Conservation (phyloP, 176 grass and related monocot genomes). For the Aegilops sharonensis region DNA sequence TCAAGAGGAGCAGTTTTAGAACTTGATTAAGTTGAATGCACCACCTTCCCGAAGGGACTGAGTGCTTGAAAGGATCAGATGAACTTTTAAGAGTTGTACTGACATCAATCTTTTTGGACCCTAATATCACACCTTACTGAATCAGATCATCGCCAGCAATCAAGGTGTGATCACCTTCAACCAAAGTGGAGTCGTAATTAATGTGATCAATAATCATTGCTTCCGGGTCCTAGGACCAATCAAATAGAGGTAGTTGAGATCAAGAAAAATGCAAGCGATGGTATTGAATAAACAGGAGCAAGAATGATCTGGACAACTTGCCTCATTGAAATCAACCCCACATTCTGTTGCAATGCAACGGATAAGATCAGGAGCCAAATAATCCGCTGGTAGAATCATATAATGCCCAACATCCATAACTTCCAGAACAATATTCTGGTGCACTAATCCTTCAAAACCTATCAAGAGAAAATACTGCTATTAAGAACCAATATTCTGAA, state of each 20-base stretch:
- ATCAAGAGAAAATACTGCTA: neutral
- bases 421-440: constrained; percentile 68
- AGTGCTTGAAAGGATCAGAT: too few relatives aligned
- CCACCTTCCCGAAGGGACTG: too few relatives aligned
- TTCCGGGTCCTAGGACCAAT: constrained; percentile 57
- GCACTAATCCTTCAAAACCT: constrained; percentile 94
- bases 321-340: constrained; percentile 94
- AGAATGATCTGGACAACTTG: constrained; percentile 36
- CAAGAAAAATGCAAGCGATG: neutral
- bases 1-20: too few relatives aligned
- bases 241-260: neutral
- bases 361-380: constrained; percentile 82
- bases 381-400: constrained; percentile 82
- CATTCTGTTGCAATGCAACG: constrained; percentile 94
- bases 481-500: neutral
- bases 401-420: constrained; percentile 86
- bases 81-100: too few relatives aligned
- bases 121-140: constrained; percentile 57
- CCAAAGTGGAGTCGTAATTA: constrained; percentile 67
- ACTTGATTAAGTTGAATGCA: too few relatives aligned
- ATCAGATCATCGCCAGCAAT: constrained; percentile 76
- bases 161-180: constrained; percentile 82
- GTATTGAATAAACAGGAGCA: neutral
- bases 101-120: constrained; percentile 67
- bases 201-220: constrained; percentile 86